Evolutionary conservation across 2,329 filamentous ascomycete genomes (phyloP), one percentile per base, ranked within the genome.

Genomic region (Fusarium sp.): DNA sequence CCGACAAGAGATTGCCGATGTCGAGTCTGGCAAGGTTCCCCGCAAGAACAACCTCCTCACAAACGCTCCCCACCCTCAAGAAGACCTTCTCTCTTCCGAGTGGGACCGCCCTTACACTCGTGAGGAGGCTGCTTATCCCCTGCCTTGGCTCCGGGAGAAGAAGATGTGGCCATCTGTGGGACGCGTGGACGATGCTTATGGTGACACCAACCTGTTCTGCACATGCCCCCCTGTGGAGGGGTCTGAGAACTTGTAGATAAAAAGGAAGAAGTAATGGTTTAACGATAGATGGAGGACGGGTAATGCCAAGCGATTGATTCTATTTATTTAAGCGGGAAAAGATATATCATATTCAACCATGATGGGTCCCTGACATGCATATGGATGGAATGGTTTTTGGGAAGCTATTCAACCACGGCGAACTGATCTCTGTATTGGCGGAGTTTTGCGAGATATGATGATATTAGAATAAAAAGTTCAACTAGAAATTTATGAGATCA

Each of bases 131-230:
- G 95, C 94, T 2, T 98, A 97, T 81, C 95, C 95, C 21, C 80
- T 97, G 69, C 86, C 90, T 2, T 97, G 89, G 84, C 83, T 98
- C 69, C 88, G 89, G 80, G 93, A 97, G 88, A 97, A 97, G 92
- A 98, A 98, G 87, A 98, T 98, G 85, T 98, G 95, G 95, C 95
- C 95, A 0, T 91, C 86, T 38, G 94, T 97, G 21, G 94, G 92
- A 10, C 88, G 95, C 79, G 86, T 98, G 35, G 93, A 98, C 79
- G 95, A 98, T 61, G 93, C 93, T 15, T 97, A 94, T 78, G 95
- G 95, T 69, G 95, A 98, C 79, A 89, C 92, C 78, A 97, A 98
- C 84, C 89, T 98, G 72, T 97, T 97, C 88, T 98, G 95, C 86
- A 97, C 94, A 21, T 98, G 95, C 82, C 92, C 93, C 46, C 94